Conservation (phyloP, 345 rosid genomes). For the Euphorbia tirucalli region DNA sequence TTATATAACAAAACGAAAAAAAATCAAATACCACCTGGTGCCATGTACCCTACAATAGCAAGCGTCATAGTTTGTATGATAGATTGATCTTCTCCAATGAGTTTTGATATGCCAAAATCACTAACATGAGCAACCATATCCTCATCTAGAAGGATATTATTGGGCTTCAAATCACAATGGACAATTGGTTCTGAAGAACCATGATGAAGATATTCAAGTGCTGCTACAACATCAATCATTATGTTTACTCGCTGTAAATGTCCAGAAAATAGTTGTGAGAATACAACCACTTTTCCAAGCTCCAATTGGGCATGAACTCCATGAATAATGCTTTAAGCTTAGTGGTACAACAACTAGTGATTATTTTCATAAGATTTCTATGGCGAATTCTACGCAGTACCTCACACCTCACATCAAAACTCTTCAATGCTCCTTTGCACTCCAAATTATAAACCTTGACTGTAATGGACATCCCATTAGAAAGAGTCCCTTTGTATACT, state of each 20-base stretch:
- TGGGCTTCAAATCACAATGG: constrained; percentile 17
- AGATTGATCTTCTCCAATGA: neutral
- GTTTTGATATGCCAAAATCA: neutral
- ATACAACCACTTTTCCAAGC: constrained; percentile 16
- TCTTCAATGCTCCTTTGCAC: neutral
- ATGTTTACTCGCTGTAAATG: constrained; percentile 9
- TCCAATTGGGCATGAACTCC: constrained; percentile 10
- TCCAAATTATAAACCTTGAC: neutral
- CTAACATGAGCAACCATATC: neutral
- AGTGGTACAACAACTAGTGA: neutral
- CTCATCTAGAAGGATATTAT: neutral
- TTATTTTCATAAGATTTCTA: constrained; percentile 16
- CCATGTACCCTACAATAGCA: constrained; percentile 16
- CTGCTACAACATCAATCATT: constrained; percentile 17
- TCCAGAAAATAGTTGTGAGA: constrained; percentile 14
- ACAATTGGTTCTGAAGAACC: neutral
- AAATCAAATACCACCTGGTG: constrained; percentile 16
- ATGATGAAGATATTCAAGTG: constrained; percentile 16
- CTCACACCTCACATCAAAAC: constrained; percentile 5
- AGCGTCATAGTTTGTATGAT: neutral
- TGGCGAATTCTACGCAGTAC: neutral
- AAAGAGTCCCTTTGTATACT: neutral
- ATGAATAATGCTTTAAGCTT: constrained; percentile 11
- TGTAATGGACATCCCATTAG: neutral
- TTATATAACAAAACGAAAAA: neutral